Conservation (phyloP, 306 rosid species). For the Rosa lucieae region DNA sequence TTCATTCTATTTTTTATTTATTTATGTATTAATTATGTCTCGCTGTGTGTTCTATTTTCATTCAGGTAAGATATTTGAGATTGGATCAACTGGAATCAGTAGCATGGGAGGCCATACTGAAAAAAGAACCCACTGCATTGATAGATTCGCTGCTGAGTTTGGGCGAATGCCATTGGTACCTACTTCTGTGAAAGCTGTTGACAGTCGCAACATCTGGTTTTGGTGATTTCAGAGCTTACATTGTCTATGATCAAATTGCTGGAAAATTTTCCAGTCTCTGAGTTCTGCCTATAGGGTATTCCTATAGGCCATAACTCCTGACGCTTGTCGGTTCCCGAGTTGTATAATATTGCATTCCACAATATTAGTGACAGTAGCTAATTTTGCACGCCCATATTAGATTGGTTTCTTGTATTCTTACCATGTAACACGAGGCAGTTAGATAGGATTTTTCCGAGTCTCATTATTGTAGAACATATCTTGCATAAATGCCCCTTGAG, state of each 20-base stretch:
- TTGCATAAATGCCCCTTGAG: neutral
- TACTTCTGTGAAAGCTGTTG: conserved; percentile 82
- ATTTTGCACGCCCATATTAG: conserved; percentile 33
- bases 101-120: conserved; percentile 89
- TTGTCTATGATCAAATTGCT: neutral
- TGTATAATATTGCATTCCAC: conserved; percentile 40
- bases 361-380: conserved; percentile 25
- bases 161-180: conserved; percentile 79
- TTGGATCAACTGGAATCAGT: conserved; percentile 97
- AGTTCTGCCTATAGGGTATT: conserved; percentile 30
- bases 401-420: conserved; percentile 48
- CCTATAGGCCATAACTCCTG: neutral
- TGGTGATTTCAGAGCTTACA: conserved; percentile 52
- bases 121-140: conserved; percentile 70
- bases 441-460: neutral
- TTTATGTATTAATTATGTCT: neutral
- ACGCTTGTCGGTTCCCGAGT: conserved; percentile 32
- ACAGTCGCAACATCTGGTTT: conserved; percentile 80
- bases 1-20: neutral
- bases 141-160: conserved; percentile 58
- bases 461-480: conserved; percentile 26
- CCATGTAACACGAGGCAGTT: conserved; percentile 42
- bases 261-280: conserved; percentile 28
- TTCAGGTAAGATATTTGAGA: conserved; percentile 85
- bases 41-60: neutral